phyloP scores from a whole-genome alignment of 352 stramenopile species.

The Pythium vanterpoolii region DNA sequence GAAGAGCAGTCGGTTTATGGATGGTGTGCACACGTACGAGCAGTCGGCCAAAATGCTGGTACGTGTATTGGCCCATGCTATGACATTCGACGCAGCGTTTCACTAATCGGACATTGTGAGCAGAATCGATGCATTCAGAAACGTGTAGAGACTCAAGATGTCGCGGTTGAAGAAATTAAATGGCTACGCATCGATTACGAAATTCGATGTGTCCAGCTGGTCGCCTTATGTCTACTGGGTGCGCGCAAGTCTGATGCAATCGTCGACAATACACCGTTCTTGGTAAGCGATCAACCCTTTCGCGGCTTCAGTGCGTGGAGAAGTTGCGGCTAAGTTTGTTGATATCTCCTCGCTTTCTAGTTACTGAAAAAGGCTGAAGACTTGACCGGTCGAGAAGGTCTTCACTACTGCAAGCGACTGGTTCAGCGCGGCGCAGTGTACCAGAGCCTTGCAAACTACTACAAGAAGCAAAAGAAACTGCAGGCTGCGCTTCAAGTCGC shows the following conservation, averaged over 20 bases:
- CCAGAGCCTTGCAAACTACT: constrained; percentile 63
- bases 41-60: constrained; percentile 73
- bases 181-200: constrained; percentile 72
- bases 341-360: constrained; percentile 18
- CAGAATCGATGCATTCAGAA: constrained; percentile 71
- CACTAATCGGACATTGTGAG: neutral
- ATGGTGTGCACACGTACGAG: constrained; percentile 70
- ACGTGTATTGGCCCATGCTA: neutral
- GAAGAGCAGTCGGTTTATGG: constrained; percentile 54
- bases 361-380: constrained; percentile 66
- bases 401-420: constrained; percentile 65
- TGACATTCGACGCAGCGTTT: neutral
- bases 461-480: constrained; percentile 77
- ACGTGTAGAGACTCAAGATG: constrained; percentile 40
- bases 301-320: neutral
- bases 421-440: constrained; percentile 59
- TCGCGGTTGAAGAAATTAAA: constrained; percentile 53
- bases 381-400: constrained; percentile 46
- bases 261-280: constrained; percentile 56
- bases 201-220: constrained; percentile 68
- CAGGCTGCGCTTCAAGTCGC: constrained; percentile 56
- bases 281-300: constrained; percentile 45
- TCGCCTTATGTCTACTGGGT: constrained; percentile 64
- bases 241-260: constrained; percentile 40
- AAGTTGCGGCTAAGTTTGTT: neutral